Conservation (phyloP, 2,329 filamentous ascomycete genomes). For the Cladophialophora immunda region DNA sequence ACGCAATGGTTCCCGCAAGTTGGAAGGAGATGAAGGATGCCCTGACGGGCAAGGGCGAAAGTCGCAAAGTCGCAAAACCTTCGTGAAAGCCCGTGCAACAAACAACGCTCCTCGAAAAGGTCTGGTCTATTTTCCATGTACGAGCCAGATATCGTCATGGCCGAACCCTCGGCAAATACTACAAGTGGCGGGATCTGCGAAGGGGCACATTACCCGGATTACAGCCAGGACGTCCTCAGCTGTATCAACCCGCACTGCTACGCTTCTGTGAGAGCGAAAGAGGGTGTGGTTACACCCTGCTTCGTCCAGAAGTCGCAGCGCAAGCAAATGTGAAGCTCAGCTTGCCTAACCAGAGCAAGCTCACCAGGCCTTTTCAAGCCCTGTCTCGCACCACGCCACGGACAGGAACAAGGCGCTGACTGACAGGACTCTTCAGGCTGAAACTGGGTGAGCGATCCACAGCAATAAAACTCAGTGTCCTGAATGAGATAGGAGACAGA, state of each 20-base stretch:
- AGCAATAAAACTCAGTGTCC: background rate
- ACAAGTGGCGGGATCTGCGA: background rate
- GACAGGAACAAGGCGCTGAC: background rate
- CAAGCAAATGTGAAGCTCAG: background rate
- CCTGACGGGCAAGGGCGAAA: conserved; percentile 77
- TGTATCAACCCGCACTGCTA: background rate
- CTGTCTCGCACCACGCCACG: background rate
- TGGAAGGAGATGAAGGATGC: conserved; percentile 95
- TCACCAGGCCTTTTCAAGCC: background rate
- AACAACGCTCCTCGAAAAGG: conserved; percentile 5
- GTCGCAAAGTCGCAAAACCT: conserved; percentile 92
- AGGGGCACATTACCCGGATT: background rate
- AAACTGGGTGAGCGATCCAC: background rate
- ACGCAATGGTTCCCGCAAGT: conserved; percentile 89
- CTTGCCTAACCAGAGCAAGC: background rate
- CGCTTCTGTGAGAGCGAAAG: background rate
- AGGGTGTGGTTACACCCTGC: background rate
- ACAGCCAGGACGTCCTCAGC: background rate
- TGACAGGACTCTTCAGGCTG: background rate
- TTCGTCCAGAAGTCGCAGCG: background rate
- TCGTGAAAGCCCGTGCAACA: conserved; percentile 47
- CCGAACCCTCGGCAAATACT: background rate
- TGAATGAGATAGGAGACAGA: background rate
- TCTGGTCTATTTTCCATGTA: background rate
- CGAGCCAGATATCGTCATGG: background rate